Conservation (phyloP, 2,329 filamentous ascomycete species). For the Bipolaris victoriae region DNA sequence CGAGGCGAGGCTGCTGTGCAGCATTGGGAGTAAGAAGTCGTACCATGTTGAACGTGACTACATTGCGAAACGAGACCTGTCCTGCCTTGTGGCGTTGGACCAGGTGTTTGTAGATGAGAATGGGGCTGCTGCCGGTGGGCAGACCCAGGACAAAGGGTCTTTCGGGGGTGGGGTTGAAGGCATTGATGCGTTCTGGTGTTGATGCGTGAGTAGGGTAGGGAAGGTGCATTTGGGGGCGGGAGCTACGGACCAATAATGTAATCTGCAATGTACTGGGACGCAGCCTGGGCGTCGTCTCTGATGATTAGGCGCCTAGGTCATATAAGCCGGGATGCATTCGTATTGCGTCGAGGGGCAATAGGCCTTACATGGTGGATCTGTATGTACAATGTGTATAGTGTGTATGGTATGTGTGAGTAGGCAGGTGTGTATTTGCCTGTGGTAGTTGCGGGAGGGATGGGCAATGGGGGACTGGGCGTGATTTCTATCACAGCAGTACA, state of each 20-base stretch:
- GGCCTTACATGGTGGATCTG: constrained; percentile 40
- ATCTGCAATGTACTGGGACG: constrained; percentile 78
- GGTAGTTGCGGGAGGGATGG: constrained; percentile 3
- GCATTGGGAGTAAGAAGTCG: constrained; percentile 26
- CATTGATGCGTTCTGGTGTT: constrained; percentile 72
- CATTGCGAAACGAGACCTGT: constrained; percentile 83
- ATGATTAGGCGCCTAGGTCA: constrained; percentile 79
- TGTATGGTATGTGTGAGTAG: neutral
- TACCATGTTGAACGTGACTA: constrained; percentile 92
- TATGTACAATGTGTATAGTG: constrained; percentile 10
- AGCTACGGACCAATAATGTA: constrained; percentile 71
- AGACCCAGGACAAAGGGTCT: constrained; percentile 83
- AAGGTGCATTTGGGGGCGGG: constrained; percentile 27
- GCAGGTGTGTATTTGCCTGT: constrained; percentile 13
- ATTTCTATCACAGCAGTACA: constrained; percentile 25
- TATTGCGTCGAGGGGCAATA: constrained; percentile 24
- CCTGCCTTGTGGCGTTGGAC: constrained; percentile 74
- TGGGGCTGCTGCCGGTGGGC: constrained; percentile 81
- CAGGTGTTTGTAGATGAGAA: constrained; percentile 77
- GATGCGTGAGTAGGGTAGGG: constrained; percentile 31
- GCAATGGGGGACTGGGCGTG: constrained; percentile 9
- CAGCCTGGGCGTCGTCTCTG: constrained; percentile 70
- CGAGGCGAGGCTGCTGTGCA: constrained; percentile 24
- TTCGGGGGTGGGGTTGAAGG: constrained; percentile 72
- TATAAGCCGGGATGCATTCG: constrained; percentile 34